Evolutionary conservation across 1,139 yeast species (phyloP), one percentile per base, ranked within the genome.

Genomic region (Debaryomyces psychrophilus): DNA sequence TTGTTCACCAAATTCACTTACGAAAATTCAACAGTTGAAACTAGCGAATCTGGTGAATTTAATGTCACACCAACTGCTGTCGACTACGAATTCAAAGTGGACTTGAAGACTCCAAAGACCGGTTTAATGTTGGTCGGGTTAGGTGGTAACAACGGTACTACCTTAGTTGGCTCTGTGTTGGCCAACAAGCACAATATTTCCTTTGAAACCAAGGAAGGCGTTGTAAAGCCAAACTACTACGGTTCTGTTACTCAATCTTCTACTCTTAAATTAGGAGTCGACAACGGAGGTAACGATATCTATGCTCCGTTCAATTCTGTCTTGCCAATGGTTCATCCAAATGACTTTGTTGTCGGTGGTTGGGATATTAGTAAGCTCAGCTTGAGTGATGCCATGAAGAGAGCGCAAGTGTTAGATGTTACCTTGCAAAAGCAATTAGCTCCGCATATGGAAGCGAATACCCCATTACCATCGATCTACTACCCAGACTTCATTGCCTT

Each of bases 211-310:
- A 90, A 90, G 73, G 87, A 84, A 54, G 96, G 96, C 47, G 76
- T 75, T 38, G 79, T 83, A 44, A 83, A 85, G 64, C 90, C 97
- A 52, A 90, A 90, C 72, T 90, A 90, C 71, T 90, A 82, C 59
- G 98, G 98, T 49, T 89, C 97, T n/a, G 97, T 92, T 49, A 92
- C 97, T 47, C 98, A 92, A 74, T 75, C 95, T 28, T 85, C 97
- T 23, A 92, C 98, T 38, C 75, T 92, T 58, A 90, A 90, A 72
- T 79, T 92, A 44, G 98, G 98, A 60, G 81, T 90, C 52, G 96
- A 90, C 64, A 57, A 68, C 26, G 77, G 78, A 53, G 97, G 97
- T 47, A 83, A 85, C 59, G 98, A 92, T 63, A 88, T 89, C 34
- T 90, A 87, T 64, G 96, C 93, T 44, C 98, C 98, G 35, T 92